Evolutionary conservation across 306 rosid species (phyloP).

Genomic region (Gillenia trifoliata): DNA sequence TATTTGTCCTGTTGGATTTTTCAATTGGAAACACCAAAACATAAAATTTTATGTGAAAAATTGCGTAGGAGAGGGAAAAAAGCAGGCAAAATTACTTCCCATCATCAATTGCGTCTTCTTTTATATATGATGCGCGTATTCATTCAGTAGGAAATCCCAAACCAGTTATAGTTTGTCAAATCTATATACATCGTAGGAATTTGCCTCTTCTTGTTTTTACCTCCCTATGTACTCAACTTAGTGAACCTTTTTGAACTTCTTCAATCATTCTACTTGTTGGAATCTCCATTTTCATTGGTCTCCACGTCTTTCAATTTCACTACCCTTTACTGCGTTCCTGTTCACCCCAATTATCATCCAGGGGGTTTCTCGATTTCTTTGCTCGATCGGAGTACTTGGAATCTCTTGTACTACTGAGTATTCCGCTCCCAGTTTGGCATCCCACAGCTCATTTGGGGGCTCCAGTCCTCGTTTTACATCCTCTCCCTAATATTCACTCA

Average conservation of each 20-base stretch:
- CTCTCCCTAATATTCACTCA: constrained; percentile 72
- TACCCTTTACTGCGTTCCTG: constrained; percentile 58
- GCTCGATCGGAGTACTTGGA: constrained; percentile 70
- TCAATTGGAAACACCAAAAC: too few relatives aligned
- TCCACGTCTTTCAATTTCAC: constrained; percentile 54
- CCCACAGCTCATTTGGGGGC: constrained; percentile 73
- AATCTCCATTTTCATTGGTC: constrained; percentile 23
- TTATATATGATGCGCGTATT: too few relatives aligned
- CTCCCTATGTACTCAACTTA: too few relatives aligned
- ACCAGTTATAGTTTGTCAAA: too few relatives aligned
- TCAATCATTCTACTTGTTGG: constrained; percentile 50
- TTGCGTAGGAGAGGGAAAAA: too few relatives aligned
- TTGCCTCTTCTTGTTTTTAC: too few relatives aligned
- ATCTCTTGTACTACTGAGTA: constrained; percentile 55
- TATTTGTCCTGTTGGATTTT: too few relatives aligned
- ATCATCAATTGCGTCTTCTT: too few relatives aligned
- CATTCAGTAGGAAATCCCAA: too few relatives aligned
- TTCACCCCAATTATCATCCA: constrained; percentile 78
- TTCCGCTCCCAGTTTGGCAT: constrained; percentile 51
- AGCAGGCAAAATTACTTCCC: too few relatives aligned
- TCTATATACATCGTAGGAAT: too few relatives aligned
- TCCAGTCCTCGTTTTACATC: constrained; percentile 61
- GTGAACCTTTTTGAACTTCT: constrained; percentile 53
- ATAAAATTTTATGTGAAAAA: too few relatives aligned
- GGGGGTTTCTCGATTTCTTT: constrained; percentile 62